phyloP scores from a whole-genome alignment of 2,329 filamentous ascomycete species.

The Epichloe coenophiala region DNA sequence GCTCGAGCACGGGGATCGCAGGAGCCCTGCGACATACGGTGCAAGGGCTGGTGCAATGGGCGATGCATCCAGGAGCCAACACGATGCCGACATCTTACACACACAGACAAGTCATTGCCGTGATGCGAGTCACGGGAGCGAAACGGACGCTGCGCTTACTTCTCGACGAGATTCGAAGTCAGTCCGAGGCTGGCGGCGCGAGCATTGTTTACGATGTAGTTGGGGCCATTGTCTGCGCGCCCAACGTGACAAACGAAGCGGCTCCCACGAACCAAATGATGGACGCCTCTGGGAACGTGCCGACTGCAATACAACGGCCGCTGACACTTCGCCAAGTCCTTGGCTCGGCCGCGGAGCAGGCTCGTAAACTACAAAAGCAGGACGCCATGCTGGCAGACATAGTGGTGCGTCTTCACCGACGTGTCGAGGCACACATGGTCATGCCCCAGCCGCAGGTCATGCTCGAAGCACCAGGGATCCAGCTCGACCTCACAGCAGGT shows the following conservation, averaged over 20 bases:
- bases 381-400: conserved; percentile 46
- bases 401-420: conserved; percentile 47
- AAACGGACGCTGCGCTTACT: conserved; percentile 46
- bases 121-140: conserved; percentile 47
- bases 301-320: conserved; percentile 27
- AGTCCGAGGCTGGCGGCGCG: conserved; percentile 45
- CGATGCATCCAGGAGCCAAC: conserved; percentile 39
- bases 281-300: conserved; percentile 23
- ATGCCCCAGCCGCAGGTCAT: conserved; percentile 26
- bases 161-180: conserved; percentile 52
- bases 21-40: conserved; percentile 47
- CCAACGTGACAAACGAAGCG: conserved; percentile 37
- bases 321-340: conserved; percentile 49
- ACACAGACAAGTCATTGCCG: conserved; percentile 54
- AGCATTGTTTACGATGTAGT: conserved; percentile 56
- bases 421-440: conserved; percentile 52
- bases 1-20: conserved; percentile 40
- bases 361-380: conserved; percentile 39
- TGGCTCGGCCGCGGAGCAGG: conserved; percentile 43
- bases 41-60: conserved; percentile 54
- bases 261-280: conserved; percentile 15
- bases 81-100: conserved; percentile 53
- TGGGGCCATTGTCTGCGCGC: conserved; percentile 55
- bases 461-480: conserved; percentile 28
- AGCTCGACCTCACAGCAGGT: conserved; percentile 25